Percentiles rank a stretch among this genome's conserved stretches.
Conservation (phyloP, 106 monocot genomes). For the Apostasia shenzhenica region DNA sequence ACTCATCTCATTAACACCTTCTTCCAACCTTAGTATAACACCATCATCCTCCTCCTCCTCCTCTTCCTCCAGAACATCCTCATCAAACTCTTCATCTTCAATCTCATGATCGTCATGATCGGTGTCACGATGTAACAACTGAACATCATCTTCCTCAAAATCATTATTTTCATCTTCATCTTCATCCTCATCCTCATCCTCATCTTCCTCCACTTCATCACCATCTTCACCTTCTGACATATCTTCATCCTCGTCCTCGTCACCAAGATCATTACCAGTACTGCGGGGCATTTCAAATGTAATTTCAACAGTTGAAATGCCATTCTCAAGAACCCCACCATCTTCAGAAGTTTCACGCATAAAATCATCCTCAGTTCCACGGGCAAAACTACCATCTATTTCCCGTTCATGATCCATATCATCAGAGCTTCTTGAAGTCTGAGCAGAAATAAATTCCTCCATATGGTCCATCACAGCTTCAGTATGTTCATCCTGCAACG, state of each 20-base stretch:
- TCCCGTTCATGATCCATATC: conserved; percentile 91
- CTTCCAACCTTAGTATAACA: conserved; percentile 75
- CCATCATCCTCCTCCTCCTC: conserved; percentile 97
- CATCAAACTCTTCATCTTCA: conserved; percentile 94
- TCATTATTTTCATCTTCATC: conserved; percentile 89
- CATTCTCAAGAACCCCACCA: conserved; percentile 57
- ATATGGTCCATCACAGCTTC: conserved; percentile 42
- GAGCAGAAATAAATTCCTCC: conserved; percentile 54
- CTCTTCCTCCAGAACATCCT: conserved; percentile 81
- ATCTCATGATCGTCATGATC: conserved; percentile 98
- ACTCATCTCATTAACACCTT: conserved; percentile 91
- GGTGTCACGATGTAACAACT: conserved; percentile 87
- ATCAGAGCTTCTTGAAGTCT: conserved; percentile 54
- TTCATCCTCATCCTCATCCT: conserved; percentile 82
- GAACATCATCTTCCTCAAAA: conserved; percentile 86
- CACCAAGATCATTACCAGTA: conserved; percentile 55
- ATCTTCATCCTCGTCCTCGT: conserved; percentile 77
- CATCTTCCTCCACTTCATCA: conserved; percentile 64
- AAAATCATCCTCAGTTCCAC: conserved; percentile 79
- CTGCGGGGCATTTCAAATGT: conserved; percentile 77
- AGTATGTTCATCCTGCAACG: conserved; percentile 58
- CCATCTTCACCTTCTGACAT: conserved; percentile 70
- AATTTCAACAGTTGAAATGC: conserved; percentile 79
- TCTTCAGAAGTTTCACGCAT: conserved; percentile 92
- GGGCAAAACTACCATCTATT: conserved; percentile 52